phyloP scores from a whole-genome alignment of 768 basidiomycete genomes.

The Lactarius sanguifluus region DNA sequence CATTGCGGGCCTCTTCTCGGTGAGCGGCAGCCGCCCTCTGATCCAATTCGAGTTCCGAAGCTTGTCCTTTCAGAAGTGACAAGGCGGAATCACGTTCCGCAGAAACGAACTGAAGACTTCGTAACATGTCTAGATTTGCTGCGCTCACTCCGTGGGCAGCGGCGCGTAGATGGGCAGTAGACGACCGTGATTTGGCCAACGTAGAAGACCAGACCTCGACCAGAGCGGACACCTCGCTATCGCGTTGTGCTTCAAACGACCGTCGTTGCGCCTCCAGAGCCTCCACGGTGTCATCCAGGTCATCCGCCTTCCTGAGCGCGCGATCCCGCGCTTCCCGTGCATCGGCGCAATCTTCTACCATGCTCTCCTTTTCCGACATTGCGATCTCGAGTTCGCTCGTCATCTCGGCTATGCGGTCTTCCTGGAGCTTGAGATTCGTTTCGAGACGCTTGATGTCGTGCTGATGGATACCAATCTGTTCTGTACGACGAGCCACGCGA shows the following conservation, averaged over 20 bases:
- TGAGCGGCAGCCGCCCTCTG: neutral
- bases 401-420: conserved; percentile 72
- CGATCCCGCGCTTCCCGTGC: conserved; percentile 72
- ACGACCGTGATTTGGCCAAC: conserved; percentile 17
- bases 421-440: conserved; percentile 69
- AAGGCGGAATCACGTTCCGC: neutral
- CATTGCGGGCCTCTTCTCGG: conserved; percentile 15
- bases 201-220: conserved; percentile 31
- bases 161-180: neutral
- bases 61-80: conserved; percentile 10
- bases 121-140: neutral
- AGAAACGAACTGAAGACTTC: conserved; percentile 13
- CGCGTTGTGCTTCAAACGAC: conserved; percentile 31
- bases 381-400: conserved; percentile 65
- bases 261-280: conserved; percentile 37
- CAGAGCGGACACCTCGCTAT: conserved; percentile 32
- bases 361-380: conserved; percentile 66
- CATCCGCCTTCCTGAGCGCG: conserved; percentile 55
- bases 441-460: conserved; percentile 78
- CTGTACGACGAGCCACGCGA: conserved; percentile 62
- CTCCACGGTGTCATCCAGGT: conserved; percentile 63
- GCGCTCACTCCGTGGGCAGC: conserved; percentile 4
- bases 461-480: conserved; percentile 76
- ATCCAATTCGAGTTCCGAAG: conserved; percentile 7
- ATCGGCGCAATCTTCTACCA: conserved; percentile 83